Percentiles rank a stretch among this genome's conserved stretches.
These are phyloP conservation scores for Amphicarpaea edgeworthii DNA, from an alignment of 306 rosid genomes.

Conservation along the genomic window DNA sequence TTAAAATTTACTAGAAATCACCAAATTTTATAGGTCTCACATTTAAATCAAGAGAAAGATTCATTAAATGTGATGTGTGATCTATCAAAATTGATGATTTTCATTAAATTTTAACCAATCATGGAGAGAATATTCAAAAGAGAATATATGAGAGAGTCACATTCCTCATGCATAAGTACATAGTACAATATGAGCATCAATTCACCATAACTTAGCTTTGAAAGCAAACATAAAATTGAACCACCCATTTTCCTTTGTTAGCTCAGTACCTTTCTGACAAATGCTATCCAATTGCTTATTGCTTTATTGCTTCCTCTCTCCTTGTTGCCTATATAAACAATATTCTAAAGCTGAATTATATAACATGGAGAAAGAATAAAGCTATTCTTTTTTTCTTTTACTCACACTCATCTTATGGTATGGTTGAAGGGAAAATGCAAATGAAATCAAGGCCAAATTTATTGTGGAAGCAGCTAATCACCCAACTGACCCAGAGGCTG, in stretches of 20 bases:
- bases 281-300: no score
- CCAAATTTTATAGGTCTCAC: no score
- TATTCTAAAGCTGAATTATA: slow-evolving; percentile 31
- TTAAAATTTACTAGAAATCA: no score
- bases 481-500: slow-evolving; percentile 98
- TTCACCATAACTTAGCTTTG: slow-evolving; percentile 10
- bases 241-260: background rate
- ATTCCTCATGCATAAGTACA: no score
- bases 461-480: slow-evolving; percentile 95
- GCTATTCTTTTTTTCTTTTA: background rate
- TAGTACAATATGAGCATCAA: background rate
- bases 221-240: slow-evolving; percentile 13
- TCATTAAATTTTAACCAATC: no score
- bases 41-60: no score
- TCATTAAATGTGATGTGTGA: no score
- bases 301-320: no score
- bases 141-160: no score
- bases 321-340: background rate
- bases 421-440: slow-evolving; percentile 79
- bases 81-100: no score
- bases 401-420: background rate
- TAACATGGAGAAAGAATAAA: background rate
- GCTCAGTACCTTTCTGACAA: background rate
- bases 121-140: no score
- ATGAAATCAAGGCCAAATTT: slow-evolving; percentile 80